Evolutionary conservation across 768 basidiomycete species (phyloP), one percentile per base, ranked within the genome.

Genomic region (Mycena chlorophos): DNA sequence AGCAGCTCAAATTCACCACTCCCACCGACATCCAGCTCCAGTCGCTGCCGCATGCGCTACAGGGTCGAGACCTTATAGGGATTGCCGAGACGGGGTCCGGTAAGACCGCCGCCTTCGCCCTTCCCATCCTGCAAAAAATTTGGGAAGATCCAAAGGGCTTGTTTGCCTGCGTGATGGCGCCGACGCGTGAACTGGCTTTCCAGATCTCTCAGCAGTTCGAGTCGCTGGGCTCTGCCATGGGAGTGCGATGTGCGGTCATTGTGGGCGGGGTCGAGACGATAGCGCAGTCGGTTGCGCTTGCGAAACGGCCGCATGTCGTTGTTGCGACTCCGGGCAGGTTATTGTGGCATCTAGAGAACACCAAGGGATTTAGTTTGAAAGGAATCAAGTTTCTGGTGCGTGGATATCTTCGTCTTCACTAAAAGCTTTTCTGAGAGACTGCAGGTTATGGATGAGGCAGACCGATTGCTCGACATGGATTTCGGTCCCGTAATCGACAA

Each of bases 191-290:
- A 74, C 78, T 99, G 63, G 97, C 97, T 28, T 95, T 89, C 73
- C 97, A 99, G 73, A 99, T 99, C 67, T 87, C 93, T n/a, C 90
- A 98, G 63, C 94, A 96, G 66, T 93, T 99, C 65, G 91, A 95
- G 62, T 83, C 91, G 2, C 75, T 99, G 30, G 97, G 97, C 6
- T 86, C 92, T 23, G 81, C 88, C 12, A 94, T 98, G 80, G 97
- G 96, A 27, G 94, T 93, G 5, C 84, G 97, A 30, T 91, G 89
- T 66, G 84, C 86, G 0, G 91, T 94, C 12, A 83, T 99, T 58
- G 91, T 98, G n/a, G 97, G 97, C 65, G 97, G 97, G 22, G 85
- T 95, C 78, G 92, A 96, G 64, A 88, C 85, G 73, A 88, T 94
- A 71, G 77, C 87, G 1, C 97, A 99, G 69, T 84, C 91, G 29